Conservation (phyloP, 768 basidiomycete genomes). For the Collybia nuda region DNA sequence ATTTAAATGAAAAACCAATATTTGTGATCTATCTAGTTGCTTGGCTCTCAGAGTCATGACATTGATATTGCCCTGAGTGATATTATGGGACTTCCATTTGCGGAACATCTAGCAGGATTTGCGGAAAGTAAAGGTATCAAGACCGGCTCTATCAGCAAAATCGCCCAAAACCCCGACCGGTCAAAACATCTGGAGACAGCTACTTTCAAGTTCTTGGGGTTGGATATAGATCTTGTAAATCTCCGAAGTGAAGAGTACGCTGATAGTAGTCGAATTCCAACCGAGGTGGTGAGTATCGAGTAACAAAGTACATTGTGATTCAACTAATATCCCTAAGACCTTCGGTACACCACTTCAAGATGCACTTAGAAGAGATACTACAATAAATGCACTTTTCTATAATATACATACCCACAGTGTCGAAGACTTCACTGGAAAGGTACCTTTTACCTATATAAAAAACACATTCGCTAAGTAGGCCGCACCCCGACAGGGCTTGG, state of each 20-base stretch:
- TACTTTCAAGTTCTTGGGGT: conserved; percentile 72
- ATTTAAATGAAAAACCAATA: too few species aligned
- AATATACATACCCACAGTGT: conserved; percentile 85
- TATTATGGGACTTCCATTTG: conserved; percentile 91
- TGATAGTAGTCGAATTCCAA: conserved; percentile 84
- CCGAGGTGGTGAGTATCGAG: conserved; percentile 63
- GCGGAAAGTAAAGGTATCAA: conserved; percentile 48
- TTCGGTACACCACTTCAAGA: conserved; percentile 94
- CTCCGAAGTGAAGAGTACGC: conserved; percentile 92
- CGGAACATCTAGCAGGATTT: conserved; percentile 71
- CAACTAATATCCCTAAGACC: conserved; percentile 42
- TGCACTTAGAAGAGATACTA: conserved; percentile 86
- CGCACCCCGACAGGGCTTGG: conserved; percentile 58
- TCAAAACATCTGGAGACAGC: conserved; percentile 98
- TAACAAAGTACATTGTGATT: not conserved
- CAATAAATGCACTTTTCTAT: conserved; percentile 96
- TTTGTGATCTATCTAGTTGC: conserved; percentile 49
- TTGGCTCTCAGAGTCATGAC: conserved; percentile 82
- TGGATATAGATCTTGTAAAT: conserved; percentile 93
- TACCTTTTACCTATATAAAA: conserved; percentile 20
- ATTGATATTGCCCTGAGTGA: conserved; percentile 89
- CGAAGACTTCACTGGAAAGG: conserved; percentile 86
- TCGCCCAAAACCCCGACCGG: conserved; percentile 94
- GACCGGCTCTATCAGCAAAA: conserved; percentile 69
- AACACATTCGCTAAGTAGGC: conserved; percentile 10